phyloP scores from a whole-genome alignment of 2,329 filamentous ascomycete species.

The Coniochaeta ligniaria region DNA sequence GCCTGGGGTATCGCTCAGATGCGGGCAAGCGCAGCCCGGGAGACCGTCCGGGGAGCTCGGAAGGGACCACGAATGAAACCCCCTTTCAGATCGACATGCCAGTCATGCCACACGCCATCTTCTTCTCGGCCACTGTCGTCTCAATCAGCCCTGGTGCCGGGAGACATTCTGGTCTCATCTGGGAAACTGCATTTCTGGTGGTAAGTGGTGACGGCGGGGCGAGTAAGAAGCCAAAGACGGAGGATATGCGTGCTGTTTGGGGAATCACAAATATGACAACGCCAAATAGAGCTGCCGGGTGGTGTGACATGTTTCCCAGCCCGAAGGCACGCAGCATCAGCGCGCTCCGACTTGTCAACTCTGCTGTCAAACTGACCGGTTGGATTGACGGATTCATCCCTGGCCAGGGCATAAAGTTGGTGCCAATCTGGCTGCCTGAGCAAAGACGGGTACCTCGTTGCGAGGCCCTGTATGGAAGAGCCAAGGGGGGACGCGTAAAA shows the following conservation, averaged over 20 bases:
- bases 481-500: background rate
- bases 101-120: background rate
- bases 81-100: background rate
- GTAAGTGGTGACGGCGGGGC: background rate
- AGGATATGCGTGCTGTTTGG: background rate
- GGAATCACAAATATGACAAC: background rate
- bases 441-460: background rate
- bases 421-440: background rate
- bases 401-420: background rate
- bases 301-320: background rate
- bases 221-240: background rate
- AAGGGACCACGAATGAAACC: slow-evolving; percentile 1
- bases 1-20: background rate
- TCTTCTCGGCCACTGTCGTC: background rate
- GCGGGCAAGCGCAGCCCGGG: slow-evolving; percentile 2
- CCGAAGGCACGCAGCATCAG: background rate
- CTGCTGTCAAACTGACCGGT: background rate
- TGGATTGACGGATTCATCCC: background rate
- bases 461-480: background rate
- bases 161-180: background rate
- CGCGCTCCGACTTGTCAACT: background rate
- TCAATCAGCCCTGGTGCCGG: background rate
- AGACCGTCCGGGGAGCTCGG: slow-evolving; percentile 2
- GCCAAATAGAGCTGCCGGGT: background rate
- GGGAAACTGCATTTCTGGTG: background rate